Percentiles rank a stretch among this genome's conserved stretches.
phyloP scores from a whole-genome alignment of 2,329 filamentous ascomycete genomes.

The Phyllosticta capitalensis region DNA sequence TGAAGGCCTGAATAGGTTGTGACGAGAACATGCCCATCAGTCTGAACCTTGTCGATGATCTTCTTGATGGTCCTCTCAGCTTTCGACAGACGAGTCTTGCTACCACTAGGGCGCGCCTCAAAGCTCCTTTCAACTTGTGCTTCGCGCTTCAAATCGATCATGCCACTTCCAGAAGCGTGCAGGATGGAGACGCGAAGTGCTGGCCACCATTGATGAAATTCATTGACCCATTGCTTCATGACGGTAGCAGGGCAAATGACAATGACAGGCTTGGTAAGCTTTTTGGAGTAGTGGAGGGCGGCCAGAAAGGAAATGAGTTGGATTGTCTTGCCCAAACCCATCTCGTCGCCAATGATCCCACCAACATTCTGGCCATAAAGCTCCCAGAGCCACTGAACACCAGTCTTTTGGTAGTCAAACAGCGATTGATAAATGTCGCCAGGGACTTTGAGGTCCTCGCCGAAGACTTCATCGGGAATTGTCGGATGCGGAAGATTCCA shows the following conservation, averaged over 20 bases:
- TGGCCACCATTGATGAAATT: slow-evolving; percentile 99
- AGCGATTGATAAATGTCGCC: slow-evolving; percentile 88
- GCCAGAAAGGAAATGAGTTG: slow-evolving; percentile 76
- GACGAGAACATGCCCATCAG: slow-evolving; percentile 83
- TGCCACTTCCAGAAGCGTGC: slow-evolving; percentile 91
- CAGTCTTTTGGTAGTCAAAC: slow-evolving; percentile 95
- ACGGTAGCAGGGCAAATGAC: slow-evolving; percentile 91
- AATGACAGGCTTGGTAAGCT: slow-evolving; percentile 73
- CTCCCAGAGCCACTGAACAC: slow-evolving; percentile 93
- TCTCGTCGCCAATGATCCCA: slow-evolving; percentile 93
- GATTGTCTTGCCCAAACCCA: slow-evolving; percentile 96
- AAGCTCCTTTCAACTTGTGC: slow-evolving; percentile 53
- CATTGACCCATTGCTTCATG: slow-evolving; percentile 95
- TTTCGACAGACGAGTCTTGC: slow-evolving; percentile 33
- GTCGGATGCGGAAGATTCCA: slow-evolving; percentile 85
- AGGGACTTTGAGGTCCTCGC: slow-evolving; percentile 69
- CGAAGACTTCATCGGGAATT: slow-evolving; percentile 63
- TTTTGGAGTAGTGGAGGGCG: slow-evolving; percentile 83
- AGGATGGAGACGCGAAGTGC: slow-evolving; percentile 90
- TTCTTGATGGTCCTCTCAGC: slow-evolving; percentile 61
- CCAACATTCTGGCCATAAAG: slow-evolving; percentile 82
- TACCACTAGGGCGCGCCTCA: slow-evolving; percentile 25
- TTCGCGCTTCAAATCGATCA: slow-evolving; percentile 67
- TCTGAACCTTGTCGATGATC: slow-evolving; percentile 72
- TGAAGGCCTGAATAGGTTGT: slow-evolving; percentile 96